A percentile compares a stretch with the other conserved stretches of the same genome.
Conservation (phyloP, 2,329 filamentous ascomycete genomes). For the Pseudopithomyces chartarum region DNA sequence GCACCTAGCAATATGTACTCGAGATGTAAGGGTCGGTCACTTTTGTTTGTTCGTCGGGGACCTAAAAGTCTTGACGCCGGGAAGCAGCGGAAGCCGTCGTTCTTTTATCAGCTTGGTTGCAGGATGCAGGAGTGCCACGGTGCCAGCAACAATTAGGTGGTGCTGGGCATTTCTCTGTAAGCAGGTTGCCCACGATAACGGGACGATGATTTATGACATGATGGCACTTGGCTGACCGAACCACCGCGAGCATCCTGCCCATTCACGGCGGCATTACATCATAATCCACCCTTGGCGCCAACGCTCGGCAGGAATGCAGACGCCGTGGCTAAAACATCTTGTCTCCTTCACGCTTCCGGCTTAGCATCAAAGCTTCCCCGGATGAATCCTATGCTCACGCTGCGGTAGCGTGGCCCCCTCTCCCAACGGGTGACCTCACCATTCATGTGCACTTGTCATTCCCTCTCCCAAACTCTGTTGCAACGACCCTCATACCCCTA, state of each 20-base stretch:
- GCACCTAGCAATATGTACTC: no score
- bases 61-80: slow-evolving; percentile 25
- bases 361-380: background rate
- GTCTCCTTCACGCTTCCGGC: background rate
- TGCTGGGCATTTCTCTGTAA: slow-evolving; percentile 9
- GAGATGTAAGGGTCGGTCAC: background rate
- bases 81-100: slow-evolving; percentile 26
- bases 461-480: no score
- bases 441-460: background rate
- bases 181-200: slow-evolving; percentile 14
- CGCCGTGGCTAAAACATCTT: background rate
- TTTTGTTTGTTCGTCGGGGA: slow-evolving; percentile 2
- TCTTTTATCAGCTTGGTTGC: slow-evolving; percentile 18
- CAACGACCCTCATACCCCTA: background rate
- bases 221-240: slow-evolving; percentile 10
- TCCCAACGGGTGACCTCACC: slow-evolving; percentile 29
- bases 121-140: background rate
- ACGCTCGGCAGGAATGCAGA: slow-evolving; percentile 1
- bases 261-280: slow-evolving; percentile 16
- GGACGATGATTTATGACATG: slow-evolving; percentile 1
- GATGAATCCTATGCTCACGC: background rate
- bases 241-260: slow-evolving; percentile 6
- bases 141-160: background rate
- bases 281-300: slow-evolving; percentile 11
- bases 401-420: background rate